Base-by-base conservation (phyloP, 768 basidiomycete species). In the Termitomyces sp. region DNA sequence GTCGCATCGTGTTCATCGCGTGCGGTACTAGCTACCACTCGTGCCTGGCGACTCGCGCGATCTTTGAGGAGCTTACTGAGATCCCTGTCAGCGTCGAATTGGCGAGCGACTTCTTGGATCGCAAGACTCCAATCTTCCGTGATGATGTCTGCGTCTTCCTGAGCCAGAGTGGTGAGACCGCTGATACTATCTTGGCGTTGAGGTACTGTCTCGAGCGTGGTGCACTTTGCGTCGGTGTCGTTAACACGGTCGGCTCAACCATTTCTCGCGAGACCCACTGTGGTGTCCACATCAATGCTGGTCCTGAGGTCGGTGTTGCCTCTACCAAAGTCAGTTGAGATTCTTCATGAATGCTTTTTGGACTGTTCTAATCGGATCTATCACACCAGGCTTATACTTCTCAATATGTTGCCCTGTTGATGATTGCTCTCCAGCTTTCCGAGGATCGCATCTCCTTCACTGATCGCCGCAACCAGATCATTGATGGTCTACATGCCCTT, bases 11-110 rank as follows among this genome's bases (percentile, higher is more conserved):
- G 43, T 98, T 98, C 76, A 90, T 91, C 63, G 97, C 96, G n/a
- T 99, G 97, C 68, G 97, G 97, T 57, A 99, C 97, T 25, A 93
- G 91, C 69, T 99, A 97, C 74, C 97, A 99, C 79, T 98, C 96
- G 29, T 94, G 92, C 74, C 73, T 99, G 59, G 97, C 97, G 57
- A 97, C 94, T 32, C 91, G 97, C 49, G 92, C 94, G 11, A 98
- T 98, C 71, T 99, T 99, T 65, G 97, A 98, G 74, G 97, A 99
- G 75, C 81, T 99, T 69, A 98, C 97, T 17, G 97, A 99, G 77
- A 98, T 98, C 67, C 97, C 97, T 14, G 94, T 97, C 68, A 90
- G 92, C 68, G 90, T 99, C 59, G 97, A 99, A 77, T 82, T 98
- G 57, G 97, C 97, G 14, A 95, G 92, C 61, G 97, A 99, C 78